These are phyloP conservation scores for Chloranthus sessilifolius DNA, from an alignment of 164 flowering plant genomes.

Conservation along the genomic window DNA sequence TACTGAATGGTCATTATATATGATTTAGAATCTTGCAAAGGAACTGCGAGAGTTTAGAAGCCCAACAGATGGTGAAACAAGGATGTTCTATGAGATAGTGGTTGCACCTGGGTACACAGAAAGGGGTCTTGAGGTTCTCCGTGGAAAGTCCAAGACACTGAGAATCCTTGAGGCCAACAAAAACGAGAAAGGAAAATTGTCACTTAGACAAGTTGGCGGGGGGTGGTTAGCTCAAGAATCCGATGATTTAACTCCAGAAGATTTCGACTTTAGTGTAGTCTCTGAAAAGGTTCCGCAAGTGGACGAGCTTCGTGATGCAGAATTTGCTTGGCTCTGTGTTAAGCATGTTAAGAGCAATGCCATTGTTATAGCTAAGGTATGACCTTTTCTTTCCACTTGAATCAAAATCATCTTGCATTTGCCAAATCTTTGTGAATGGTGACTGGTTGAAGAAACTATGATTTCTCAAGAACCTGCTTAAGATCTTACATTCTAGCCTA, in stretches of 20 bases:
- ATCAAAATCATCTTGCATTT: too few species aligned
- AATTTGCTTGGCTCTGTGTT: constrained; percentile 96
- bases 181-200: constrained; percentile 76
- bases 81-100: constrained; percentile 99
- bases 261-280: constrained; percentile 55
- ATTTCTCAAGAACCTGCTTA: too few species aligned
- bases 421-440: too few species aligned
- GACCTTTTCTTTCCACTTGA: constrained; percentile 4
- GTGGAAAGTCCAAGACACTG: constrained; percentile 87
- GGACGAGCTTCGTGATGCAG: constrained; percentile 67
- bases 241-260: constrained; percentile 78
- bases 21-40: constrained; percentile 63
- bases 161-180: constrained; percentile 88
- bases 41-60: constrained; percentile 95
- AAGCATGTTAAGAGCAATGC: constrained; percentile 99
- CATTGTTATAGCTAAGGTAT: constrained; percentile 93
- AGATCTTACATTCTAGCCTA: too few species aligned
- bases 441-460: too few species aligned
- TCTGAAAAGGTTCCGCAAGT: constrained; percentile 58
- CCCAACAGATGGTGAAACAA: constrained; percentile 94
- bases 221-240: constrained; percentile 97
- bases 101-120: constrained; percentile 87
- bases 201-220: constrained; percentile 95
- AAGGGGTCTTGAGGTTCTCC: constrained; percentile 84
- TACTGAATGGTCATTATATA: not conserved